These are phyloP conservation scores for Pseudogymnoascus sp. DNA, from an alignment of 2,329 filamentous ascomycete species.

Conservation along the genomic window DNA sequence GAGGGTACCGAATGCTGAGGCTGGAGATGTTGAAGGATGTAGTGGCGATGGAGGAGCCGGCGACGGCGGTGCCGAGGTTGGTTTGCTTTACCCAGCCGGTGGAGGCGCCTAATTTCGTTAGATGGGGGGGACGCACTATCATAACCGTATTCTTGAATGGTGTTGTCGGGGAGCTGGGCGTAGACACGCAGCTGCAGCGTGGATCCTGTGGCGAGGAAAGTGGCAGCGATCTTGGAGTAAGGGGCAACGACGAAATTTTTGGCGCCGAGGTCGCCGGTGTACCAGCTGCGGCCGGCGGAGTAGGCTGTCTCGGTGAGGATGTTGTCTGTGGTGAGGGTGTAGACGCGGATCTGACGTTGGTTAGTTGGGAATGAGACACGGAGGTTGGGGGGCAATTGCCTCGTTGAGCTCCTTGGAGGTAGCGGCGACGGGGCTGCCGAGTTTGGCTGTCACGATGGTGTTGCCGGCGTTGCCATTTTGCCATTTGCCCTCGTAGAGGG, in stretches of 20 bases:
- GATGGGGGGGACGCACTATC: background rate
- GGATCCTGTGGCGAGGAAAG: background rate
- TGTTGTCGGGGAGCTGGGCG: constrained; percentile 3
- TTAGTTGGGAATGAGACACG: background rate
- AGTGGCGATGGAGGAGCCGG: background rate
- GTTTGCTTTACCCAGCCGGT: background rate
- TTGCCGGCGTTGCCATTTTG: constrained; percentile 4
- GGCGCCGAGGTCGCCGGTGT: constrained; percentile 11
- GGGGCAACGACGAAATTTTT: background rate
- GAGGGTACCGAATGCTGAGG: background rate
- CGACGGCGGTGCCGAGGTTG: background rate
- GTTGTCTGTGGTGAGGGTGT: constrained; percentile 10
- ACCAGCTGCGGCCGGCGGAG: constrained; percentile 11
- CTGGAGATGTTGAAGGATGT: background rate
- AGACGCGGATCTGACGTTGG: constrained; percentile 11
- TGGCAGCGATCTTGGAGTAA: background rate
- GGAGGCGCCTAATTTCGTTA: background rate
- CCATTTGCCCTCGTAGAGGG: constrained; percentile 12
- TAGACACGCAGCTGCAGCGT: background rate
- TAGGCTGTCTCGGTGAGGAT: constrained; percentile 12
- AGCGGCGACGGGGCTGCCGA: constrained; percentile 13
- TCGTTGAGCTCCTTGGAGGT: constrained; percentile 9
- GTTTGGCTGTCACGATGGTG: constrained; percentile 11
- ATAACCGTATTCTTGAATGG: background rate
- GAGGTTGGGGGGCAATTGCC: background rate